Base-by-base conservation (phyloP, 2,329 filamentous ascomycete species). In the Aspergillus sp. region DNA sequence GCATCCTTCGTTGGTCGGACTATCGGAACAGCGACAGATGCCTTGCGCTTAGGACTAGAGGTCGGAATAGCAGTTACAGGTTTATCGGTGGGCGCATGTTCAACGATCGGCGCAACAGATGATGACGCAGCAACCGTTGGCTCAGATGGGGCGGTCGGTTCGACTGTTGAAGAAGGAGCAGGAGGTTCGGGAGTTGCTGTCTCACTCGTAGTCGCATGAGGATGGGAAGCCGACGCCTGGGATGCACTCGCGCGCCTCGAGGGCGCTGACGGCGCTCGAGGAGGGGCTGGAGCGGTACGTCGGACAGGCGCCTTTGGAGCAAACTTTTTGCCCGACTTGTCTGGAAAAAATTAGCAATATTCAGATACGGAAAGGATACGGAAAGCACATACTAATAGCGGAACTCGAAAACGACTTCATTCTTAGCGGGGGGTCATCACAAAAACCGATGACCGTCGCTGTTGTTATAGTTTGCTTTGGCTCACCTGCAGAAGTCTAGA, bases 311-410 rank as follows among this genome's bases (percentile, higher is more conserved):
- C 83, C 76, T 89, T 91, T 44, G 88, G 88, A 71, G 89, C 89
- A 77, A 91, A 90, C 75, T 90, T 89, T 76, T 89, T 89, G 73
- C 88, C 81, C 76, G 88, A 88, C 80, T 89, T 88, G 65, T 76
- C 80, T 76, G 57, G 8, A 60, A 38, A 51, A 50, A 53, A 26
- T 55, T 34, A 54, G 47, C 24, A 26, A 47, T 2, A 18, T 30
- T 20, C 48, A 13, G 38, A 11, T 9, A 30, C 26, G 34, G 30
- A 38, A 51, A 55, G 30, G 36, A 26, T 18, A 34, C 18, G 18
- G 32, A 30, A 41, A 51, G 30, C 15, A 70, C 75, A 66, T 71
- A 80, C 79, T 81, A 61, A 83, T 81, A 42, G 78, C 80, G 54
- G 82, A 84, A 65, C 80, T 83, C 59, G 81, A 82, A 44, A 83